Evolutionary conservation across 2,329 filamentous ascomycete species (phyloP), one percentile per base, ranked within the genome.

Genomic region (Penicillium psychrosexuale): DNA sequence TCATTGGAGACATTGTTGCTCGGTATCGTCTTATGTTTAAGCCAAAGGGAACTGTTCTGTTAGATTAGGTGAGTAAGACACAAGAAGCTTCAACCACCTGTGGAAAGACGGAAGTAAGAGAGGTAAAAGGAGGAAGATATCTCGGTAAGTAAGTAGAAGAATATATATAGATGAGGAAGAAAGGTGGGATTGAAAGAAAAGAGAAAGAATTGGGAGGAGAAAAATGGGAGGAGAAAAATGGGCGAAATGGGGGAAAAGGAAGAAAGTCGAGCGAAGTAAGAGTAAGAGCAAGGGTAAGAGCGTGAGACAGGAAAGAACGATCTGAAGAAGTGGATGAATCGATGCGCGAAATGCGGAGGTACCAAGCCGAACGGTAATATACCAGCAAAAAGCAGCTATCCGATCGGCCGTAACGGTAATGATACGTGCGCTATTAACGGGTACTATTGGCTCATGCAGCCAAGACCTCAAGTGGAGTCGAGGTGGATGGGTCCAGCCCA

Each of bases 51-150:
- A 62, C 59, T 61, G 64, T 72, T 69, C 67, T 73, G 67, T 70
- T 64, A 58, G 65, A 64, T 67, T 60, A 71, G 66, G 70, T 74
- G 67, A 75, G 72, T 65, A 68, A 61, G 58, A 68, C 61, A 69
- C 63, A 66, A 68, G 55, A 62, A 71, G 62, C 63, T 69, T 66
- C 64, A 70, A 71, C 62, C 72, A 74, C 69, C 70, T 73, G 60
- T 63, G 60, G 60, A 66, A 63, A 62, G 53, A 61, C 47, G 50
- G 56, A 52, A 42, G 55, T 51, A 51, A 33, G 24, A 54, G 52
- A 42, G 52, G 50, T 37, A 36, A 15, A 36, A 46, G 34, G 47
- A 39, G 37, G 44, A 51, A 55, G 56, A 51, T 45, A 38, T 57
- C 22, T 53, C 43, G 17, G 36, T 48, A 44, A 47, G 43, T 39